Base-by-base conservation (phyloP, 192 early-diverging fungal species). In the Allomyces macrogynus region DNA sequence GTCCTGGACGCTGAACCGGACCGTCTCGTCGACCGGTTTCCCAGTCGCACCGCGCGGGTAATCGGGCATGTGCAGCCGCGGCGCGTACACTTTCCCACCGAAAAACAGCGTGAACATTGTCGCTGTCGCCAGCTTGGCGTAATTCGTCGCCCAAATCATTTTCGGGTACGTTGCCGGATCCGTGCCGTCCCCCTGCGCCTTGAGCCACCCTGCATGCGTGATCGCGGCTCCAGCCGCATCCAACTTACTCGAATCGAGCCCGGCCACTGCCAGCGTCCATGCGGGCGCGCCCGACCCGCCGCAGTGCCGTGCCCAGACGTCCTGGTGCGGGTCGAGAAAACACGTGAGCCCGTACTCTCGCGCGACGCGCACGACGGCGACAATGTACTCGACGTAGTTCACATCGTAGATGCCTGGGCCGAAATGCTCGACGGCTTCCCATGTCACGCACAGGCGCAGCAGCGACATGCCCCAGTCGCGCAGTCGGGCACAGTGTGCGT, bases 381-480 rank as follows among this genome's bases (percentile, higher is more conserved):
- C 69, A 18, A 83, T 63, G 62, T 83, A 83, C 9, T 80, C 79
- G 63, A 83, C 71, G 40, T 73, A 83, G 10, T 75, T 74, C 23
- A 68, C 60, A 65, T 80, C 78, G 63, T 80, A 82, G 10, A 78
- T 75, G 44, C 79, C 78, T 76, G 80, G 80, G 67, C 80, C 80
- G 57, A 76, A 73, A 73, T 82, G 78, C 63, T 80, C 80, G 61
- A 90, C 70, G 4, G 89, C 75, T 69, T 90, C 89, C 89, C 89
- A 90, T 22, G 85, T 78, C 23, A 87, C 77, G 44, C 87, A 69
- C 23, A 90, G 76, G 7, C 88, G 74, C 23, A 86, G 64, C 65
- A 90, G 78, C 60, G 85, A 89, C 44, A 90, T 80, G 0, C 89
- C 89, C 86, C 83, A 86, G 11, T 73, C 42, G 25, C 78, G 69